Evolutionary conservation across 1,139 yeast genomes (phyloP), one percentile per base, ranked within the genome.

Genomic region (Zygosaccharomyces sapae): DNA sequence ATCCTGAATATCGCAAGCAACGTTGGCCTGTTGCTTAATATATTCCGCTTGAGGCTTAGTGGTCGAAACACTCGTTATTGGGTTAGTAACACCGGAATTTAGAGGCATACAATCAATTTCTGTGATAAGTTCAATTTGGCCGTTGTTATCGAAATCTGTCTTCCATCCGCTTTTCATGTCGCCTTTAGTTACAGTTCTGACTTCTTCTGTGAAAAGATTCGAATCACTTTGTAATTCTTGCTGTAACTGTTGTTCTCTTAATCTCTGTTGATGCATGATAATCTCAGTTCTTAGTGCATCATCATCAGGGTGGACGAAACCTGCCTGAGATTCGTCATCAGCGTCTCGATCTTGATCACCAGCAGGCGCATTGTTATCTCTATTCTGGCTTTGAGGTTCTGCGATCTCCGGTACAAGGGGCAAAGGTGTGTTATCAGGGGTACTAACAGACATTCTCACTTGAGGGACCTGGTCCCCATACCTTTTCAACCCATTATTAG

Each of bases 111-210:
- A 78, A 33, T 76, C 75, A 38, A 85, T 80, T 54, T 79, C 86
- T 4, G 86, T 86, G 30, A 83, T 81, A 48, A 88, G 65, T 66
- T 88, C 96, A 48, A 89, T 82, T 50, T 77, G 74, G 5, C 97
- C 97, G 33, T 73, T 72, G 29, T 81, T 85, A 12, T 80, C 68
- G 63, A 84, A 90, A 67, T 92, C 97, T 0, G 95, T 81, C 66
- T 92, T 92, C 98, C 98, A 92, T 5, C 98, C 98, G 20, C 79
- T 74, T 63, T 85, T 86, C 61, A 88, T 68, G 50, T 86, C 95
- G 4, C 96, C 96, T 47, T 81, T 78, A 10, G 83, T 77, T 8
- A 92, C 73, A 1, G 86, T 79, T 38, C 92, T 73, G 0, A 77
- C 75, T 59, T 88, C 96, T 60, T 88, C 94, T 5, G 82, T 68